Evolutionary conservation across 345 rosid species (phyloP), one percentile per base, ranked within the genome.

Genomic region (Eutrema yunnanense): DNA sequence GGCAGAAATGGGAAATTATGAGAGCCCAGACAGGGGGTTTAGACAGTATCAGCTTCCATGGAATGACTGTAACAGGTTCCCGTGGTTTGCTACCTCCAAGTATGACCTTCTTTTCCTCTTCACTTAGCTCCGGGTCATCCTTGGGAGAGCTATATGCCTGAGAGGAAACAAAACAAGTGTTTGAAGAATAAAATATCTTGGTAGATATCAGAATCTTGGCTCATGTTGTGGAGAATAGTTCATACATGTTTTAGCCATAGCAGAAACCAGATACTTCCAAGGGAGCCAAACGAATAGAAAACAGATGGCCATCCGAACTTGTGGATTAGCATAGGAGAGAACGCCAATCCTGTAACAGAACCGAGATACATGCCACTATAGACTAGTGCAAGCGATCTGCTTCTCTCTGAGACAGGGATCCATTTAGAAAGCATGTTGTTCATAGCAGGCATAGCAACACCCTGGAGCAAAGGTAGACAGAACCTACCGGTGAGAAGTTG

Each of bases 371-470:
- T 94, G 81, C 97, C 98, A 64, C 98, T 94, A 53, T 94, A 94
- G 59, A 94, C 98, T 1, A 91, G 77, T 44, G 98, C 90, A 80
- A 91, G 94, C 30, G 98, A 89, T 77, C 98, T 89, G 86, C 98
- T 94, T 83, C 98, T 88, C 81, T 94, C 97, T 16, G 97, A 91
- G 77, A 94, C 97, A 37, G 98, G 97, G 83, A 94, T 86, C 98
- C 98, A 94, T 84, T 86, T 91, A 26, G 98, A 94, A 66, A 94
- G 86, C 67, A 91, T 78, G 87, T 91, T 94, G 83, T 94, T 94
- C 98, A 94, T 94, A 42, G 98, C 97, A 80, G 98, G 98, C 98
- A 94, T 94, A 47, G 98, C 98, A 73, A 94, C 98, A 74, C 98
- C 98, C 97, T 94, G 90, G 9, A 58, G 30, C 60, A 36, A 73